Evolutionary conservation across 345 rosid genomes (phyloP).

Genomic region (Aquilaria sinensis): DNA sequence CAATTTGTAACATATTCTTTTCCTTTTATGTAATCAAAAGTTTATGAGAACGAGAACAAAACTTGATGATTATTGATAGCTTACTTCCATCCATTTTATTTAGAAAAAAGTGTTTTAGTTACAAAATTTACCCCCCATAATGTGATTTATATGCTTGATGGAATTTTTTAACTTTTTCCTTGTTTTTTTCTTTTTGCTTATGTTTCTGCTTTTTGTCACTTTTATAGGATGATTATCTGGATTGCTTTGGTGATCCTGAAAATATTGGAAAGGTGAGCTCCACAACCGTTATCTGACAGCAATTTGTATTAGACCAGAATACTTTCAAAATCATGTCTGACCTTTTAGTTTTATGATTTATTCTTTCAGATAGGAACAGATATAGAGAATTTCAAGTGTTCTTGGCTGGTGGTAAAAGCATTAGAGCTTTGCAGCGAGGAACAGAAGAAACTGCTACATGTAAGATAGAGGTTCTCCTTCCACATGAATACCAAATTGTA

Average conservation of each 20-base stretch:
- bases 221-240: slow-evolving; percentile 79
- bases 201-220: slow-evolving; percentile 1
- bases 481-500: no score
- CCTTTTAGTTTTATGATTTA: not conserved
- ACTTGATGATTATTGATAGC: no score
- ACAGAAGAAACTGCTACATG: slow-evolving; percentile 54
- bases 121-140: no score
- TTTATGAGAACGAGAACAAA: no score
- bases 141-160: no score
- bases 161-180: no score
- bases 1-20: not conserved
- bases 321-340: not conserved
- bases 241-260: slow-evolving; percentile 74
- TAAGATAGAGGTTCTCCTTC: slow-evolving; percentile 18
- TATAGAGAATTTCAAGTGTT: slow-evolving; percentile 83
- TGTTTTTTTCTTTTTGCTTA: no score
- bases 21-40: not conserved
- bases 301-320: not conserved
- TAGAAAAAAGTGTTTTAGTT: no score
- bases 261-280: slow-evolving; percentile 63
- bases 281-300: not conserved
- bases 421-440: slow-evolving; percentile 56
- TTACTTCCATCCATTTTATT: no score
- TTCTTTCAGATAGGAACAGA: slow-evolving; percentile 69
- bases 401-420: slow-evolving; percentile 85